Evolutionary conservation across 768 basidiomycete species (phyloP).

Genomic region (Pisolithus sp.): DNA sequence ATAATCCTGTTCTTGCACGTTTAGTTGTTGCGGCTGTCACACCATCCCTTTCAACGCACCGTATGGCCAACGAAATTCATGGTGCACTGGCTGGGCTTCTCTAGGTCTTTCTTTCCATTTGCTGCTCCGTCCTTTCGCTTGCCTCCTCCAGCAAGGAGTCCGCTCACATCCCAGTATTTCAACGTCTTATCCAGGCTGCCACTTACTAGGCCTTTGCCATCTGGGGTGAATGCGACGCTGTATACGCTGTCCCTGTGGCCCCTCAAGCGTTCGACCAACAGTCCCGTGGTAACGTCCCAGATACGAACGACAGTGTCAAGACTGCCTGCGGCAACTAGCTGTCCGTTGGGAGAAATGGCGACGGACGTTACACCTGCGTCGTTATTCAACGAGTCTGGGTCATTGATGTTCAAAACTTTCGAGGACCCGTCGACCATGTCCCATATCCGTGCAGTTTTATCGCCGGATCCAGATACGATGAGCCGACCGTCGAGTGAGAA

Average conservation of each 20-base stretch:
- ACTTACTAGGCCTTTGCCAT: constrained; percentile 81
- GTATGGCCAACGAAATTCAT: constrained; percentile 91
- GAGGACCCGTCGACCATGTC: constrained; percentile 39
- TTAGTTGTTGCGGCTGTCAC: not conserved
- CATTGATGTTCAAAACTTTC: constrained; percentile 34
- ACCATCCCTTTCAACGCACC: constrained; percentile 31
- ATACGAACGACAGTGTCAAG: constrained; percentile 75
- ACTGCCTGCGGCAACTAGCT: constrained; percentile 58
- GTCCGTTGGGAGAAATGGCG: constrained; percentile 70
- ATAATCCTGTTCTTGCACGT: constrained; percentile 44
- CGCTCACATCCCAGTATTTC: constrained; percentile 76
- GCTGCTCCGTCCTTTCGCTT: constrained; percentile 30
- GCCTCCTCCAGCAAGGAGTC: constrained; percentile 21
- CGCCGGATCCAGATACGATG: constrained; percentile 86
- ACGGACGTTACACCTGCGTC: constrained; percentile 76
- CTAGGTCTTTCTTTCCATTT: constrained; percentile 44
- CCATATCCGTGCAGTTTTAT: constrained; percentile 68
- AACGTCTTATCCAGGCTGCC: constrained; percentile 88
- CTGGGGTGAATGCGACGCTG: constrained; percentile 87
- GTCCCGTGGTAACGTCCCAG: constrained; percentile 67
- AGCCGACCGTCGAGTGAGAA: constrained; percentile 82
- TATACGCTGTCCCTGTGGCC: constrained; percentile 86
- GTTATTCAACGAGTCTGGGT: constrained; percentile 41
- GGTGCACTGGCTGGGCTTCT: constrained; percentile 52
- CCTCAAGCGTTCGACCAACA: constrained; percentile 62